Evolutionary conservation across 2,329 filamentous ascomycete species (phyloP).

Genomic region (Scopulariopsis brevicaulis): DNA sequence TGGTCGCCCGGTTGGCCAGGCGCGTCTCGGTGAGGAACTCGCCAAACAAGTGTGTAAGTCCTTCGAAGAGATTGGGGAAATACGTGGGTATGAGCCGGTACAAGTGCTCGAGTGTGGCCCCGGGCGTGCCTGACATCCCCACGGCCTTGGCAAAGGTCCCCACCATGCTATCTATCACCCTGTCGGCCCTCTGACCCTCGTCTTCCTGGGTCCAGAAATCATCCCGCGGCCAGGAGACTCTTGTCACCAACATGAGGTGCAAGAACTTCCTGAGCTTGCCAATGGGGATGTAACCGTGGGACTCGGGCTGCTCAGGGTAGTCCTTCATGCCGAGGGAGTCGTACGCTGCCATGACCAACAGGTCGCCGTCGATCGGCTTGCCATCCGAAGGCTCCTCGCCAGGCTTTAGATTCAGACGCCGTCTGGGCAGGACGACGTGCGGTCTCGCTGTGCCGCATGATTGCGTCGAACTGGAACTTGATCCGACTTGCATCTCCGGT

Average conservation of each 20-base stretch:
- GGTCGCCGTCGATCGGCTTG: conserved; percentile 33
- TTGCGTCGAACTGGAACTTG: conserved; percentile 3
- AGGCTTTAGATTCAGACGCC: conserved; percentile 34
- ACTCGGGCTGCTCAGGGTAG: not conserved
- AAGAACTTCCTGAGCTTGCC: conserved; percentile 40
- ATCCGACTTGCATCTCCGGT: not conserved
- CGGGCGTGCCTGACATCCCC: conserved; percentile 40
- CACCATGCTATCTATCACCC: conserved; percentile 53
- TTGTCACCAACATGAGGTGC: conserved; percentile 53
- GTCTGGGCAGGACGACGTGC: conserved; percentile 12
- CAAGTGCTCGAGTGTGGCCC: conserved; percentile 52
- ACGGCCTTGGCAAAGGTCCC: conserved; percentile 53
- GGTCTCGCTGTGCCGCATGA: not conserved
- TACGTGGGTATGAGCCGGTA: conserved; percentile 45
- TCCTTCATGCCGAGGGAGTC: not conserved
- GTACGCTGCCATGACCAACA: conserved; percentile 28
- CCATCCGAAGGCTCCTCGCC: conserved; percentile 20
- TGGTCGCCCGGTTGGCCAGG: conserved; percentile 50
- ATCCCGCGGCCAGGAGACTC: conserved; percentile 52
- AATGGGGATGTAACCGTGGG: not conserved
- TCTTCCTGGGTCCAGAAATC: conserved; percentile 41
- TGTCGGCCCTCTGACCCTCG: conserved; percentile 45
- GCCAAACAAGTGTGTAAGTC: conserved; percentile 59
- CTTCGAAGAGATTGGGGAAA: conserved; percentile 56
- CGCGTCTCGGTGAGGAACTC: conserved; percentile 67